Evolutionary conservation across 2,329 filamentous ascomycete species (phyloP), one percentile per base, ranked within the genome.

Genomic region (Xenoacremonium recifei): DNA sequence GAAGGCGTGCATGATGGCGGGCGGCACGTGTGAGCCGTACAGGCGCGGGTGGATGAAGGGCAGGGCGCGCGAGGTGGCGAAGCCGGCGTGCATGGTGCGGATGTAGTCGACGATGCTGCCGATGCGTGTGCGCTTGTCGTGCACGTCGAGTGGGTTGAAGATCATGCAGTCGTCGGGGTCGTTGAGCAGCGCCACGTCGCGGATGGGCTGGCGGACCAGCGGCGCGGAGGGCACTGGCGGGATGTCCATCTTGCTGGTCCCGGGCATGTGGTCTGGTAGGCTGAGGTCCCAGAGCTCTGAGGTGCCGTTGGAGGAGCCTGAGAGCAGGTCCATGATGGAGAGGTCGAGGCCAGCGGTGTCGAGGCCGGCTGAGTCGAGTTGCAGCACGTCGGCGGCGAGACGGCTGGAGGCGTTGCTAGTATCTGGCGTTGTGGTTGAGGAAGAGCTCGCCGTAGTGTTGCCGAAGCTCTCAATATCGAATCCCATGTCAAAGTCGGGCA

Each of bases 21-120:
- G 61, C 18, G 71, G 70, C 16, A 70, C 61, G 30, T 58, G 56
- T 44, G 58, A 49, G 34, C 62, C 55, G 59, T 74, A 73, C 15
- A 74, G 61, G 9, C 64, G 60, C 25, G 63, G 59, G 50, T 75
- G 71, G 40, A 74, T 59, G 49, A 70, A 74, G 21, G 69, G 63
- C 16, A 69, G 61, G 6, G 61, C 51, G 43, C 63, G 64, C 5
- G 64, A 61, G 21, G 53, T 58, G 12, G 68, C 61, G 42, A 67
- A 72, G 35, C 33, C 55, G 16, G 45, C 36, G 51, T 63, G 68
- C 32, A 71, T 47, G 18, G 55, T 38, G 5, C 57, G 64, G 6
- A 71, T 37, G 12, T 47, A 37, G 17, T 54, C 43, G 37, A 72
- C 49, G n/a, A 62, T 55, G 48, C 58, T 65, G 39, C 66, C 64